These are phyloP conservation scores for Lachnellula hyalina DNA, from an alignment of 2,329 filamentous ascomycete genomes.

Conservation along the genomic window DNA sequence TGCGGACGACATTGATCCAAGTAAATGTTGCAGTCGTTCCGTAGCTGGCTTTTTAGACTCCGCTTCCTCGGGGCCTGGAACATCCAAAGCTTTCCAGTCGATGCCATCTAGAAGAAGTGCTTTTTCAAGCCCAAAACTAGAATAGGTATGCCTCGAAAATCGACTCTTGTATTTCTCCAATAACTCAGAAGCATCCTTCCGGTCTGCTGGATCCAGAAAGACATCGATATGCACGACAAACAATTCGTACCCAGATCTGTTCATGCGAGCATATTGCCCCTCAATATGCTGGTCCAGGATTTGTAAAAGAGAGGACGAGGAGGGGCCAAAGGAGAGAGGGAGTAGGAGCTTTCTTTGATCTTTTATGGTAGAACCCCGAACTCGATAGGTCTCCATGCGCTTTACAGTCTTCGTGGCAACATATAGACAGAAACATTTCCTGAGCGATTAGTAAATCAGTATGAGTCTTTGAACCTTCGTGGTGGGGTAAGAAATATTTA, in stretches of 20 bases:
- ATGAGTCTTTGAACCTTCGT: constrained; percentile 5
- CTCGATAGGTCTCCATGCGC: constrained; percentile 63
- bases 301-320: constrained; percentile 71
- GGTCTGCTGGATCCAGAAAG: constrained; percentile 25
- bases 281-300: constrained; percentile 66
- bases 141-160: constrained; percentile 64
- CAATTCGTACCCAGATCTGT: constrained; percentile 63
- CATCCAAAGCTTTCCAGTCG: constrained; percentile 46
- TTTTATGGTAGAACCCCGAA: constrained; percentile 34
- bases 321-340: constrained; percentile 77
- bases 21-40: constrained; percentile 43
- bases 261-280: constrained; percentile 58
- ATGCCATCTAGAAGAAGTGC: constrained; percentile 49
- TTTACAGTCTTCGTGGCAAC: constrained; percentile 74
- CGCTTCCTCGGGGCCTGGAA: constrained; percentile 11
- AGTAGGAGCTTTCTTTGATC: constrained; percentile 54
- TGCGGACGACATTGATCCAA: constrained; percentile 57
- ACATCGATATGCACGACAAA: constrained; percentile 47
- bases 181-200: constrained; percentile 26
- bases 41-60: constrained; percentile 21
- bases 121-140: constrained; percentile 56
- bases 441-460: constrained; percentile 31
- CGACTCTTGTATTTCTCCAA: constrained; percentile 45
- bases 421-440: constrained; percentile 73
- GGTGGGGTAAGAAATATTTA: constrained; percentile 13